Percentiles rank a stretch among this genome's conserved stretches.
Conservation (phyloP, 768 basidiomycete species). For the Hemileccinum impolitum region DNA sequence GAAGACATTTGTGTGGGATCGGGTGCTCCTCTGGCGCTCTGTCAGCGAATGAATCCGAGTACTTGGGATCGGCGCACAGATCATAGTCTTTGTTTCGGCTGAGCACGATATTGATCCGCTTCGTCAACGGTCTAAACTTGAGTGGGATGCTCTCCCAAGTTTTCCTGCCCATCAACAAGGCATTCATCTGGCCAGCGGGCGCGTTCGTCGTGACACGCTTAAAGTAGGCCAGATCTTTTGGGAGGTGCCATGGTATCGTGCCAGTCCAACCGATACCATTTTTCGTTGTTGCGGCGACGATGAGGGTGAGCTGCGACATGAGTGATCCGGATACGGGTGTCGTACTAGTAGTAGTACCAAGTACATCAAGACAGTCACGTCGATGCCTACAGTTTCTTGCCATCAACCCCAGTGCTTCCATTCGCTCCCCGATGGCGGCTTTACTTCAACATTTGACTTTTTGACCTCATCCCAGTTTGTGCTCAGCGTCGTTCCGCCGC, state of each 20-base stretch:
- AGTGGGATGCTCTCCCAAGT: slow-evolving; percentile 96
- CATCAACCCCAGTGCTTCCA: slow-evolving; percentile 72
- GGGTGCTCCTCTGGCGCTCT: slow-evolving; percentile 3
- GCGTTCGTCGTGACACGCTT: slow-evolving; percentile 68
- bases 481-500: slow-evolving; percentile 91
- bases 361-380: too few species aligned
- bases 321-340: background rate
- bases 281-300: slow-evolving; percentile 84
- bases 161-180: slow-evolving; percentile 91
- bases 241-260: slow-evolving; percentile 83
- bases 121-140: slow-evolving; percentile 76
- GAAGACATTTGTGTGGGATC: slow-evolving; percentile 31
- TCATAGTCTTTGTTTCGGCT: slow-evolving; percentile 57
- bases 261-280: slow-evolving; percentile 85
- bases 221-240: slow-evolving; percentile 91
- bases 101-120: slow-evolving; percentile 75
- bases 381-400: background rate
- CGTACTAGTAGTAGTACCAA: too few species aligned
- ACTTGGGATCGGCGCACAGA: slow-evolving; percentile 45
- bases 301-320: slow-evolving; percentile 78
- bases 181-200: slow-evolving; percentile 57
- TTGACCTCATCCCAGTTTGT: slow-evolving; percentile 93
- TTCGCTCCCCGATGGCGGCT: slow-evolving; percentile 81
- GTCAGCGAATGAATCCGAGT: slow-evolving; percentile 7
- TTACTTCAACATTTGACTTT: slow-evolving; percentile 66